Base-by-base conservation (phyloP, 371 early-diverging fungal species). In the Mucor sp. region DNA sequence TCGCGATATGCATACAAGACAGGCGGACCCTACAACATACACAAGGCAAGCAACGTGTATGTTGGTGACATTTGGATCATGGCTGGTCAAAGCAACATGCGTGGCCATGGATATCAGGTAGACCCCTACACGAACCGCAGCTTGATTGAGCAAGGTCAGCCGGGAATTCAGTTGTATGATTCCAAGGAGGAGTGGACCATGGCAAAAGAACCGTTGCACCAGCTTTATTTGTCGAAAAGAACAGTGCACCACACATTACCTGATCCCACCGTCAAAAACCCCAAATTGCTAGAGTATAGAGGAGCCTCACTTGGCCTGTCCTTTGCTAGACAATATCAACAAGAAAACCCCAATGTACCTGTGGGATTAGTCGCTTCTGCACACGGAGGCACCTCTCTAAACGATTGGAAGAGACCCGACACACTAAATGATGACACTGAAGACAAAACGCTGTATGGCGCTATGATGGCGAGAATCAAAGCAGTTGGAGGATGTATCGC, bases 71-170 rank as follows among this genome's bases (percentile, higher is more conserved):
- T 82, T 37, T 82, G 83, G 83, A 61, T 80, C 27, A 75, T 82
- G 75, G 80, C 80, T 4, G 83, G 83, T 0, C 83, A 82, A 44
- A 82, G 83, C 39, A 82, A 82, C 60, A 82, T 82, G 83, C 71
- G 83, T 27, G 83, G 83, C 3, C 70, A 76, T 66, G 83, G 79
- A 0, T 78, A 63, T 30, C 63, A 69, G 4, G 12, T 60, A 9
- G 61, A 71, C 41, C 67, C 67, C 4, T 72, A 62, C 39, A 48
- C 60, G n/a, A 12, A 37, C 1, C 1, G 27, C 1, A 37, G 14
- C 2, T 35, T 61, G 8, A 32, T 58, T 0, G 9, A 53, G 1
- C 23, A 33, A 11, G 17, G 43, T 3, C 50, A 17, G 5, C 32
- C 44, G 12, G 43, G 53, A 0, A 62, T 76, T 7, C 75, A 75